Percentiles rank a stretch among this genome's conserved stretches.
These are phyloP conservation scores for Pogostemon cablin DNA, from an alignment of 257 asterid genomes.

Conservation along the genomic window DNA sequence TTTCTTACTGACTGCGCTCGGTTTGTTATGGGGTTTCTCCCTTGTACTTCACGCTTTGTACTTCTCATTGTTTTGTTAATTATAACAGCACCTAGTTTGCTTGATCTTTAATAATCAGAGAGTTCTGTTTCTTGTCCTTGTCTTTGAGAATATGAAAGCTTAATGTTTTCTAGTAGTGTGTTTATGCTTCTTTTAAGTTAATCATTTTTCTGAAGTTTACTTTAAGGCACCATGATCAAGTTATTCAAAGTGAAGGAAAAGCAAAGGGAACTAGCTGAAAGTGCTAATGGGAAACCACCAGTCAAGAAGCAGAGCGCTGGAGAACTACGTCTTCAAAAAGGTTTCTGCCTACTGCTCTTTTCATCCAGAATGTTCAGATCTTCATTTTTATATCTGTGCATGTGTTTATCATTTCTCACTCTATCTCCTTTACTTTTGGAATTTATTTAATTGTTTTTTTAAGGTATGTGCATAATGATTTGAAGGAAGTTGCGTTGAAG, in stretches of 20 bases:
- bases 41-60: too few relatives aligned
- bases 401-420: not conserved
- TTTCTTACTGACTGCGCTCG: too few relatives aligned
- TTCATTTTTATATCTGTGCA: not conserved
- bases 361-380: slow-evolving; percentile 12
- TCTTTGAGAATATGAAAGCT: slow-evolving; percentile 6
- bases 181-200: slow-evolving; percentile 5
- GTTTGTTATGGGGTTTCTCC: too few relatives aligned
- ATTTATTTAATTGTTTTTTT: not conserved
- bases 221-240: slow-evolving; percentile 77
- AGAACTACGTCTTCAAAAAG: slow-evolving; percentile 86
- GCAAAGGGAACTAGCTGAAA: slow-evolving; percentile 92
- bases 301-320: slow-evolving; percentile 96
- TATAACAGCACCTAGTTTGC: not conserved
- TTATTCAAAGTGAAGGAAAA: slow-evolving; percentile 90
- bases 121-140: slow-evolving; percentile 19
- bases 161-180: not conserved
- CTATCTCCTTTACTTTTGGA: not conserved
- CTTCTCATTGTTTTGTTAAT: too few relatives aligned
- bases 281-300: slow-evolving; percentile 80
- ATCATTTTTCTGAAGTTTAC: slow-evolving; percentile 18
- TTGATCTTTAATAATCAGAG: slow-evolving; percentile 3
- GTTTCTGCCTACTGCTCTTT: slow-evolving; percentile 32
- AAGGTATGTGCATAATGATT: slow-evolving; percentile 3
- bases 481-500: not conserved